Conservation (phyloP, 768 basidiomycete species). For the Coprinopsis strossmayeri region DNA sequence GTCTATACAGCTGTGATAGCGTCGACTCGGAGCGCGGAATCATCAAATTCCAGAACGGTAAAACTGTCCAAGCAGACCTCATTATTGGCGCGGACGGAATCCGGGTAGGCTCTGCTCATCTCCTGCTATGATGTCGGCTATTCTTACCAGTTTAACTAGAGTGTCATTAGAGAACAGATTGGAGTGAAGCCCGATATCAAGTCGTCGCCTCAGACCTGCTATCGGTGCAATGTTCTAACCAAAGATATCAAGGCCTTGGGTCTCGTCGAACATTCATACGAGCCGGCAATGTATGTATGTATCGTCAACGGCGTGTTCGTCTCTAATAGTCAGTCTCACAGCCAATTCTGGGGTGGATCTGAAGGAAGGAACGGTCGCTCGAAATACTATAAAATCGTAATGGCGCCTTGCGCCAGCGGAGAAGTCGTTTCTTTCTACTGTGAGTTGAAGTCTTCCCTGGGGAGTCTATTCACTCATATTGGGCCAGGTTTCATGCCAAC, state of each 20-base stretch:
- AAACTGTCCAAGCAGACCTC: constrained; percentile 20
- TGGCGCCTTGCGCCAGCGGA: constrained; percentile 23
- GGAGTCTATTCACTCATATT: background rate
- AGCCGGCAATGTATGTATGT: constrained; percentile 23
- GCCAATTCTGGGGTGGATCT: constrained; percentile 28
- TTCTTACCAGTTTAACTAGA: constrained; percentile 11
- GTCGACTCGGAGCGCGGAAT: constrained; percentile 18
- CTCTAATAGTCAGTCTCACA: constrained; percentile 3
- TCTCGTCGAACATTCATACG: constrained; percentile 21
- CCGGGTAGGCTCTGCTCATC: constrained; percentile 15
- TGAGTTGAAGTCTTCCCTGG: constrained; percentile 4
- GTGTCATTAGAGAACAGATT: constrained; percentile 19
- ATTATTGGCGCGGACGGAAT: constrained; percentile 29
- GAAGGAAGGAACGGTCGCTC: constrained; percentile 21
- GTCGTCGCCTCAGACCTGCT: constrained; percentile 26
- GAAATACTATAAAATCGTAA: constrained; percentile 29
- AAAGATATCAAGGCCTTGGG: constrained; percentile 23
- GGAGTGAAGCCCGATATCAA: constrained; percentile 22
- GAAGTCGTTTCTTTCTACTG: constrained; percentile 27
- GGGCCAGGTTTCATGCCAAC: constrained; percentile 26
- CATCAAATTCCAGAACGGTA: constrained; percentile 21
- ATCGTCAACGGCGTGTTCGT: background rate
- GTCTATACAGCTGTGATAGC: constrained; percentile 16
- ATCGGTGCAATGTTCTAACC: constrained; percentile 24
- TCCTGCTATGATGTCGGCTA: background rate